Base-by-base conservation (phyloP, 2,329 filamentous ascomycete species). In the Dichotomopilus funicola region DNA sequence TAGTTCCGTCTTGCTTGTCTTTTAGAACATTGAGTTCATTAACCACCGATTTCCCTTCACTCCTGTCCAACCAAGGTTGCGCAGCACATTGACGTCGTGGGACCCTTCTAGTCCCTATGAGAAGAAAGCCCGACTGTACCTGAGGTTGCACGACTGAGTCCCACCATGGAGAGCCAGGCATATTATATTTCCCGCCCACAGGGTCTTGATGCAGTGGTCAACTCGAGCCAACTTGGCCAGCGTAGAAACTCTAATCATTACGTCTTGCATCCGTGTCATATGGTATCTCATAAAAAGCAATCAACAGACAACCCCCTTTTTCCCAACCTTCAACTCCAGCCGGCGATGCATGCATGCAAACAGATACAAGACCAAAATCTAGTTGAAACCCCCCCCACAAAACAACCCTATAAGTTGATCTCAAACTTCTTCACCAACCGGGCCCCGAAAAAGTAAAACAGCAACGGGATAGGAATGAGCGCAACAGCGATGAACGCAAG, bases 401-500 rank as follows among this genome's bases (percentile, higher is more conserved):
- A 36, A 5, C 36, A 12, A 10, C 2, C 35, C 40, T 52, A 58
- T 7, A 55, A 9, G 9, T 55, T 50, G 1, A 49, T n/a, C 13
- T 50, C n/a, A 27, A 62, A 65, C 53, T 48, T 65, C 47, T 59
- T 60, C 12, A 58, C 49, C 1, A 75, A 67, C 19, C 61, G 66
- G 57, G 70, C 67, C 37, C 73, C 72, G 36, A 69, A 75, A 1
- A 65, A 56, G 56, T 68, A 69, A 36, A 75, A 74, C 0, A 71
- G 19, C 3, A 72, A 48, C 0, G 72, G 71, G 6, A 74, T 66
- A 5, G 72, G 73, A 5, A 72, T 61, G 48, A 73, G 64, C 0
- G 50, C 67, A 5, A 75, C 56, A 1, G 70, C 61, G 46, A 76
- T 63, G 57, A 75, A 75, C 2, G 59, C 73, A 5, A 75, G 62